Base-by-base conservation (phyloP, 306 rosid species). In the Sphenostylis stenocarpa region DNA sequence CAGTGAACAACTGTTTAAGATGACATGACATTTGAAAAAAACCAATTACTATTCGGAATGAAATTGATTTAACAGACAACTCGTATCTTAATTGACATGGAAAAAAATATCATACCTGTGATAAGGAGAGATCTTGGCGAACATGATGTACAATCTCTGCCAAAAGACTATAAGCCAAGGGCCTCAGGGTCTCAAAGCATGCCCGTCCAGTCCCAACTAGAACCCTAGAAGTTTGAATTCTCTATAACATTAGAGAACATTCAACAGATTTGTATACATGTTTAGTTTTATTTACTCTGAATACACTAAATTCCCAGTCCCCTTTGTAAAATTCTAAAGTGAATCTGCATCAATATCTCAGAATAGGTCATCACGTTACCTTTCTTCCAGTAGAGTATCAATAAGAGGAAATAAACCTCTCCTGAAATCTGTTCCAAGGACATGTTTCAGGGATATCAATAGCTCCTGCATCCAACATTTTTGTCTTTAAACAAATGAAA, bases 91-190 rank as follows among this genome's bases (percentile, higher is more conserved):
- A 43, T 63, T 43, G 70, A 57, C 56, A 70, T 45, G n/a, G 38
- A 67, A 45, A 56, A 67, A 62, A 26, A 51, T 51, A 75, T 24
- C 66, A 65, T 78, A 92, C 99, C 97, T 96, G 99, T 67, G 94
- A 76, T 80, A 96, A 83, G 57, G 97, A 88, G 70, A 96, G 96
- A 77, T 96, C 97, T 8, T 64, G 89, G 58, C 99, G 91, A 90
- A 96, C 99, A 89, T 96, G 98, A 85, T 96, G 99, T 77, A 96
- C 99, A 81, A 96, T 96, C 88, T 92, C 99, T 69, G 99, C 99
- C 70, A 96, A 86, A 77, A 96, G 87, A 87, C 98, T 96, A 80
- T 92, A 96, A 77, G 99, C 99, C 88, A 96, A 82, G 49, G 99
- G 99, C 75, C 99, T 87, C 86, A 92, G 77, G 1, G 98, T 89